Base-by-base conservation (phyloP, 176 grass and related monocot species). In the Metroxylon sagu region DNA sequence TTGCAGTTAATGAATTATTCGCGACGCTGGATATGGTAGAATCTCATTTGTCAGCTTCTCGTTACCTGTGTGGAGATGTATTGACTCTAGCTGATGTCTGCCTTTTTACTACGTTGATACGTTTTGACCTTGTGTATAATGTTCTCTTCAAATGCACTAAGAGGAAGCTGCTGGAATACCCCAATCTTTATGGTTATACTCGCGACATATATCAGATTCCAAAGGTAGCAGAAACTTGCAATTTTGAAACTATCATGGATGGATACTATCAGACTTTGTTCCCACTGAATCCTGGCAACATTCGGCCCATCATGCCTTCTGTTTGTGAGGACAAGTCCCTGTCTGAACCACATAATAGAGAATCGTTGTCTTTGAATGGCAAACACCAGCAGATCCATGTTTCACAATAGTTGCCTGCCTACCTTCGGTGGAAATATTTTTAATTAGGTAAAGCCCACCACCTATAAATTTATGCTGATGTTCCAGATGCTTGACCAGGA, bases 121-220 rank as follows among this genome's bases (percentile, higher is more conserved):
- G 92, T 19, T 91, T 97, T 29, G 92, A 97, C 76, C 81, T 85
- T 54, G 87, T 60, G 23, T 97, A 88, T 62, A 88, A 78, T 77
- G 74, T 76, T 28, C 84, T 91, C 67, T 97, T 97, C 80, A 83
- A 89, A 77, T 97, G 92, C 87, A 88, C 75, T 23, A 77, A 69
- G 75, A 73, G 73, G 62, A 96, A 96, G 78, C 77, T 96, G 76
- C 48, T 65, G 16, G 92, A 96, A 71, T 96, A 88, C 74, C 72
- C 74, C 51, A 90, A 75, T 85, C 83, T 96, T 14, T 74, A 85
- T 64, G 83, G 80, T 53, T 97, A 91, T 68, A 87, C 69, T 18
- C 65, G 87, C n/a, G 84, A 88, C 17, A 91, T 97, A 66, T 97
- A 88, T 83, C 87, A 91, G 80, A 77, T 91, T 66, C 87, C 92